Base-by-base conservation (phyloP, 1,284 basidiomycete genomes). In the Ustilago cynodontis region DNA sequence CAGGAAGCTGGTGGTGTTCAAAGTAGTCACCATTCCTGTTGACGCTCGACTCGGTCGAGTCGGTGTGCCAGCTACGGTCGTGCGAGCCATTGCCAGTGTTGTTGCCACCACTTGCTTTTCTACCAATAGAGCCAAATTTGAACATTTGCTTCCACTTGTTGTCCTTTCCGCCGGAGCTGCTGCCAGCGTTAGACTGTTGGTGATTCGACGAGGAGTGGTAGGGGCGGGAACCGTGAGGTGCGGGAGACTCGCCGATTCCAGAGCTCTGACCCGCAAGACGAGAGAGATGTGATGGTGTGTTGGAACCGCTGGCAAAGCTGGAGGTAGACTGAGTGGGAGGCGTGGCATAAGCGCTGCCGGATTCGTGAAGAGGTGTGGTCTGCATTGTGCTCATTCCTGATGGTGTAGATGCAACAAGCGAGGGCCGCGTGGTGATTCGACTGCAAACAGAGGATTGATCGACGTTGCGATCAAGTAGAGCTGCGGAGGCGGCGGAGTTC, bases 101-200 rank as follows among this genome's bases (percentile, higher is more conserved):
- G 35, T 37, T 24, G 35, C 63, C 50, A n/a, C 65, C 65, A 49
- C 65, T 79, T 10, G 62, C 63, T 50, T 82, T 83, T 14, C 74
- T 71, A 52, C 79, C 79, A 16, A 83, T 77, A 51, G 75, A 78
- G 24, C 82, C 82, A 55, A 83, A 83, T 43, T 82, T 82, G 67
- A 83, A 78, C 74, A 83, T 82, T 33, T 75, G 70, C 73, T 83
- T 83, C 82, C 82, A 83, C 63, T 83, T 83, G 58, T 82, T 83
- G 70, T 83, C 82, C 61, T 82, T 78, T 57, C 49, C 60, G 5
- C 51, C 37, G 49, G 68, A 56, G 55, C 45, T 55, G 63, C 26
- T 57, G n/a, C 22, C 31, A 8, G 64, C 59, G 47, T 70, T 65
- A 39, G 54, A 39, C 31, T 64, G 60, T 10, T 49, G 20, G 6